These are phyloP conservation scores for Nepenthes alata DNA, from an alignment of 179 eudicot species.

Conservation along the genomic window DNA sequence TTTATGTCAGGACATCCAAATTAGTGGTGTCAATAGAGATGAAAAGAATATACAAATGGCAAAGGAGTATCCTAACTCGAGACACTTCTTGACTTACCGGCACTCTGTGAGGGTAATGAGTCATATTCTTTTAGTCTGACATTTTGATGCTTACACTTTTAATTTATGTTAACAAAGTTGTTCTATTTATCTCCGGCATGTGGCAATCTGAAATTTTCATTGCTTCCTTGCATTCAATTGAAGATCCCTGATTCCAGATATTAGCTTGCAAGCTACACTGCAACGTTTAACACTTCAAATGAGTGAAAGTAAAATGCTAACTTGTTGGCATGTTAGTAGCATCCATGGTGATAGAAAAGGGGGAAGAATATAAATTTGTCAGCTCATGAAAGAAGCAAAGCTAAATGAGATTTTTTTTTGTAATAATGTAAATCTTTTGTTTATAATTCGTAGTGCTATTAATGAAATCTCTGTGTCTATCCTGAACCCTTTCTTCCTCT, in stretches of 20 bases:
- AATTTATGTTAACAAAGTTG: neutral
- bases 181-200: neutral
- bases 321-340: neutral
- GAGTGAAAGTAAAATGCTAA: neutral
- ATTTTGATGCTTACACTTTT: neutral
- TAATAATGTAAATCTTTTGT: no score
- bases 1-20: conserved; percentile 69
- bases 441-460: no score
- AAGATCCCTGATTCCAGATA: no score
- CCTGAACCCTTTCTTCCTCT: no score
- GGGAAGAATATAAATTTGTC: no score
- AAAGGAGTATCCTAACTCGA: conserved; percentile 63
- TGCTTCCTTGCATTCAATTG: no score
- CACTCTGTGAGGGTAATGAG: conserved; percentile 77
- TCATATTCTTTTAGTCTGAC: neutral
- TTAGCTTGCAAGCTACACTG: no score
- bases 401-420: no score
- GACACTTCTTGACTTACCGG: conserved; percentile 77
- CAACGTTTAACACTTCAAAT: no score
- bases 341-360: no score
- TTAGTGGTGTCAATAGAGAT: conserved; percentile 93
- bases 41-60: conserved; percentile 84
- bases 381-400: no score
- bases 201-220: neutral
- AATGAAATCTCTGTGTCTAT: no score